Percentiles rank a stretch among this genome's conserved stretches.
Evolutionary conservation across 2,329 filamentous ascomycete genomes (phyloP).

Genomic region (Diaporthe sp.): DNA sequence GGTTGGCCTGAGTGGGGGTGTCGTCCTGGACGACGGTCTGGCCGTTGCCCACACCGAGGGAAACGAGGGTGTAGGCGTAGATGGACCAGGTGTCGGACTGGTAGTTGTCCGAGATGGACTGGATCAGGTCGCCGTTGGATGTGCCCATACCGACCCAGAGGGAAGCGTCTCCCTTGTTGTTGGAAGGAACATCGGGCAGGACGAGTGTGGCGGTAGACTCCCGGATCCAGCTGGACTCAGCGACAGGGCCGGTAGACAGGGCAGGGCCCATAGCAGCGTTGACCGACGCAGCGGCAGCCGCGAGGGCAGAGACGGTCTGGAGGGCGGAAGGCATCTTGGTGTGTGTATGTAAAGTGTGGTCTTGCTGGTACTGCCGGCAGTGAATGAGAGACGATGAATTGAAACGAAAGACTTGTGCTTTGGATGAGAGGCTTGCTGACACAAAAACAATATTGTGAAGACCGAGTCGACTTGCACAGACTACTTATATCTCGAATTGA

Average conservation of each 20-base stretch:
- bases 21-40: conserved; percentile 42
- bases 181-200: conserved; percentile 50
- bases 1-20: conserved; percentile 39
- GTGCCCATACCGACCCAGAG: conserved; percentile 62
- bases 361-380: conserved; percentile 31
- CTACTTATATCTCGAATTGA: neutral
- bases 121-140: conserved; percentile 56
- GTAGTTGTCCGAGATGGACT: conserved; percentile 55
- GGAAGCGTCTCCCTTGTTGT: conserved; percentile 50
- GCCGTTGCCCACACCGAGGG: neutral
- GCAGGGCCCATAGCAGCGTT: conserved; percentile 48
- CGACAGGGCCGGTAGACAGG: conserved; percentile 56
- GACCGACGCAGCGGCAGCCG: conserved; percentile 37
- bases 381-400: conserved; percentile 17
- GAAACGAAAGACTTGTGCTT: conserved; percentile 3
- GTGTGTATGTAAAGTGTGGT: neutral
- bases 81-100: conserved; percentile 48
- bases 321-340: conserved; percentile 27
- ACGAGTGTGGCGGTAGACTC: conserved; percentile 55
- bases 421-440: conserved; percentile 16
- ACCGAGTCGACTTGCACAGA: neutral
- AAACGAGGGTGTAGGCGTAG: conserved; percentile 53
- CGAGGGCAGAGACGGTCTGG: conserved; percentile 29
- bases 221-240: conserved; percentile 52
- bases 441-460: neutral